Evolutionary conservation across 2,329 filamentous ascomycete species (phyloP), one percentile per base, ranked within the genome.

Genomic region (Penicillium corylophilum): DNA sequence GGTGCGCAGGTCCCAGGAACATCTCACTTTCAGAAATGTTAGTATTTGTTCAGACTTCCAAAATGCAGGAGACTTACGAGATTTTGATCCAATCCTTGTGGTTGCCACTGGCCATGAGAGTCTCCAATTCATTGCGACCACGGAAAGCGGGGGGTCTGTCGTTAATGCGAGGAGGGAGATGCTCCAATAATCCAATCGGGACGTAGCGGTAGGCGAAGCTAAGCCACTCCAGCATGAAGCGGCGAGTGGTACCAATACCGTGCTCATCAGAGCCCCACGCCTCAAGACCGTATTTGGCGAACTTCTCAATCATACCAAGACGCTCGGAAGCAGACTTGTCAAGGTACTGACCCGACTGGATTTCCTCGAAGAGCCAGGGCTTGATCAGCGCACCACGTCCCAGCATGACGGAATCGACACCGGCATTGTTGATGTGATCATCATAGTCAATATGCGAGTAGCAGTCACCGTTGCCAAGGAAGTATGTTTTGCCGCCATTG

Each of bases 51-150:
- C 64, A 49, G 33, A 47, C 16, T 44, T 26, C 46, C 6, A n/a
- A 43, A 43, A 56, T 48, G 53, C 51, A 43, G 52, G 18, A 50
- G 46, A 54, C 84, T 71, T 82, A 94, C 91, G 87, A 95, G 65
- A 99, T 95, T 78, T 96, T 97, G 71, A 99, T 91, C 94, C 94
- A 99, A 72, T 99, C 94, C 75, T 87, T 88, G 76, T 95, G 96
- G 73, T 97, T 91, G 57, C 84, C 83, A 73, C 91, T 96, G 13
- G 86, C 87, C 74, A 99, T 80, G 59, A 99, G 76, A n/a, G 90
- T 95, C 81, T 99, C 94, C 67, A 99, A 73, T 48, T 99, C 94
- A 72, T 94, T 87, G 52, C 94, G 81, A 18, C 93, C 92, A 63
- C 79, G 82, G 69, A 88, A 99, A 41, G 85, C 84, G 5, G 93